phyloP scores from a whole-genome alignment of 108 stramenopile genomes.

The Skeletonema menzelii region DNA sequence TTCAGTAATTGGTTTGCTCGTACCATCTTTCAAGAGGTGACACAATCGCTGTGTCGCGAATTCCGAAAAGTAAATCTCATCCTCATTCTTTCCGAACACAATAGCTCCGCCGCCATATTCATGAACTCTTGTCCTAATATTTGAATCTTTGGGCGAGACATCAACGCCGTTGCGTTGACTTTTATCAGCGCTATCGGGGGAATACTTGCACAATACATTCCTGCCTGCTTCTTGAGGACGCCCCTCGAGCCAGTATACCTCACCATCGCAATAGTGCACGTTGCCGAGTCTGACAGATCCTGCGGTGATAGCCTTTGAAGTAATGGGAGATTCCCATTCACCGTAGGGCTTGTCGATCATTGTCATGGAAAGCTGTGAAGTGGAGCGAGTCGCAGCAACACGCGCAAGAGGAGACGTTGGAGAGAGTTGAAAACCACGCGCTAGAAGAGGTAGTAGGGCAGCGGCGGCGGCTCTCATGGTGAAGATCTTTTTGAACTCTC shows the following conservation, averaged over 20 bases:
- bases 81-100: slow-evolving; percentile 27
- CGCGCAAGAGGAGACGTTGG: not conserved
- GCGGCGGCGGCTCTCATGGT: slow-evolving; percentile 1
- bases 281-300: slow-evolving; percentile 52
- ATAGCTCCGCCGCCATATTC: slow-evolving; percentile 83
- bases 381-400: not conserved
- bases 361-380: not conserved
- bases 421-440: not conserved
- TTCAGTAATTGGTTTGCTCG: slow-evolving; percentile 28
- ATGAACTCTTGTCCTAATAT: slow-evolving; percentile 73
- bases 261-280: slow-evolving; percentile 18
- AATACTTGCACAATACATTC: slow-evolving; percentile 54
- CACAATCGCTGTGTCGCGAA: slow-evolving; percentile 59
- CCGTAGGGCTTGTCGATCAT: slow-evolving; percentile 60
- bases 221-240: slow-evolving; percentile 69
- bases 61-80: slow-evolving; percentile 54
- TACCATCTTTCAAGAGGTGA: slow-evolving; percentile 15
- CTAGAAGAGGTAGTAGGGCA: not conserved
- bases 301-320: slow-evolving; percentile 61
- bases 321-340: slow-evolving; percentile 66
- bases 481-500: not conserved
- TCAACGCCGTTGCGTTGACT: slow-evolving; percentile 41
- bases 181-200: slow-evolving; percentile 2
- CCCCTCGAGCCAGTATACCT: slow-evolving; percentile 61
- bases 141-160: slow-evolving; percentile 50